Evolutionary conservation across 768 basidiomycete genomes (phyloP).

Genomic region (Lentinula raphanica): DNA sequence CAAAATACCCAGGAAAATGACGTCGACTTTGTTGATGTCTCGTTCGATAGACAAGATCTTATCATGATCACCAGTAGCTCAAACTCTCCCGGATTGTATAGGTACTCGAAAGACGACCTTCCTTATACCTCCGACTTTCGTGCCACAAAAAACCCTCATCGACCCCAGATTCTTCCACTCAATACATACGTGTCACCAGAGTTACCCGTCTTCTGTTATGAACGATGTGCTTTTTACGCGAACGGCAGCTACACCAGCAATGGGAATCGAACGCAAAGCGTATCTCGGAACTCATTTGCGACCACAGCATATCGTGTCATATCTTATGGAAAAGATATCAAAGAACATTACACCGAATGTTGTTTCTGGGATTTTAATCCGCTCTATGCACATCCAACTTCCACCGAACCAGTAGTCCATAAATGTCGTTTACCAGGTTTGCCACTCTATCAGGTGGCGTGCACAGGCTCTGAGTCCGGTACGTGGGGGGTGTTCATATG

Average conservation of each 20-base stretch:
- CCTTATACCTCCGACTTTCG: not conserved
- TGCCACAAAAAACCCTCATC: not conserved
- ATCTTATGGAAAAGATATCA: not conserved
- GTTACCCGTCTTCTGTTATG: not conserved
- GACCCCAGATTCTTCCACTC: not conserved
- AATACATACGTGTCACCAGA: not conserved
- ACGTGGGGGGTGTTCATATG: not conserved
- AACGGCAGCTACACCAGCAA: not conserved
- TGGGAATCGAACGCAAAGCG: not conserved
- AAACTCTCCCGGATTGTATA: not conserved
- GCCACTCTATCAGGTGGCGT: not conserved
- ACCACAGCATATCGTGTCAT: not conserved
- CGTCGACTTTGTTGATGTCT: not conserved
- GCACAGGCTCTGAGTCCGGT: not conserved
- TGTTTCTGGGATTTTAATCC: not conserved
- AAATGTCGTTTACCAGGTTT: not conserved
- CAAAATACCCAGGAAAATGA: not conserved
- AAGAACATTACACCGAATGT: not conserved
- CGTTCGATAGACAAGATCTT: not conserved
- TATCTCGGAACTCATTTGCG: not conserved
- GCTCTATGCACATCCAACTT: not conserved
- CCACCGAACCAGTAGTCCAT: not conserved
- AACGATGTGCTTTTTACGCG: not conserved
- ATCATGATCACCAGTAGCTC: not conserved
- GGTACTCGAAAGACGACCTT: not conserved